Evolutionary conservation across 257 asterid genomes (phyloP).

Genomic region (Avicennia marina): DNA sequence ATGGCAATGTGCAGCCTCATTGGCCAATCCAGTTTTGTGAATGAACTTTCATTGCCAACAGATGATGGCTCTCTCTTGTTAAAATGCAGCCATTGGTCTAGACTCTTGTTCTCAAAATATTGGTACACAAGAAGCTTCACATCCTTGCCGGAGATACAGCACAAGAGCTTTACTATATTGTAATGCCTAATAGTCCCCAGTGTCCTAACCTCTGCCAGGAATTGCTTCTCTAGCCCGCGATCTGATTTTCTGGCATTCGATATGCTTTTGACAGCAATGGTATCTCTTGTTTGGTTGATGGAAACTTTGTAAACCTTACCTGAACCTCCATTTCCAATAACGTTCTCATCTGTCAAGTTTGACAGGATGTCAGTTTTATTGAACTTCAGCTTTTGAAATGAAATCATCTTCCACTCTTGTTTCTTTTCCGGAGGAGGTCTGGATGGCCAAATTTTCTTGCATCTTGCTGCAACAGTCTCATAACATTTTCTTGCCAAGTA

Average conservation of each 20-base stretch:
- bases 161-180: conserved; percentile 51
- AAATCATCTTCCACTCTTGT: too few relatives aligned
- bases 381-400: too few relatives aligned
- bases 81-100: conserved; percentile 45
- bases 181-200: conserved; percentile 46
- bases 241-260: conserved; percentile 31
- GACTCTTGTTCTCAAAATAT: conserved; percentile 48
- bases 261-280: conserved; percentile 50
- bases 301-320: conserved; percentile 48
- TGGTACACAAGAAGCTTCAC: conserved; percentile 49
- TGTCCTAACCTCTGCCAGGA: conserved; percentile 41
- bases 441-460: too few relatives aligned
- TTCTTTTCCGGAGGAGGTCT: too few relatives aligned
- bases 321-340: conserved; percentile 52
- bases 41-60: too few relatives aligned
- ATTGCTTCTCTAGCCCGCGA: conserved; percentile 39
- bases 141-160: conserved; percentile 44
- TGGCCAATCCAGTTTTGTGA: conserved; percentile 57
- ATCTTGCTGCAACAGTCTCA: too few relatives aligned
- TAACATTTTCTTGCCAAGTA: too few relatives aligned
- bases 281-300: conserved; percentile 22
- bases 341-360: conserved; percentile 27
- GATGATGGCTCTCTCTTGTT: conserved; percentile 27
- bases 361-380: conserved; percentile 32
- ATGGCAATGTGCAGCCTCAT: conserved; percentile 40